Evolutionary conservation across 257 asterid species (phyloP).

Genomic region (Plantago ovata): DNA sequence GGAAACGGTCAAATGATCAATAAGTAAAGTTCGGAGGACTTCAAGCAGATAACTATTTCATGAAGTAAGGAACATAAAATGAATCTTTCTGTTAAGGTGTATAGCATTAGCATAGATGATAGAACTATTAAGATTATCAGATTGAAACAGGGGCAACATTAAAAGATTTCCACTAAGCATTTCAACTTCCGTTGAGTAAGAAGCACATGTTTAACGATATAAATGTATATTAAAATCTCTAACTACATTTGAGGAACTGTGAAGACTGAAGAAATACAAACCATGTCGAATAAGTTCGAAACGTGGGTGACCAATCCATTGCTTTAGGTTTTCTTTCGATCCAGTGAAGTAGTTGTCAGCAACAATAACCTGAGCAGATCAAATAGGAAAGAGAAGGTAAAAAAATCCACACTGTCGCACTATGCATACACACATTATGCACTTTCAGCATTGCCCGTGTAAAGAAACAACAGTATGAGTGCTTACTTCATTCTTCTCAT

Average conservation of each 20-base stretch:
- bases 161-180: too few species aligned
- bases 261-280: conserved; percentile 22
- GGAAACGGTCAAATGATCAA: neutral
- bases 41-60: neutral
- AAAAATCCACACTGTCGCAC: neutral
- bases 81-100: neutral
- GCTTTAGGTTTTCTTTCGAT: conserved; percentile 84
- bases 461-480: conserved; percentile 3
- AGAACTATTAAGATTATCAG: too few species aligned
- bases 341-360: conserved; percentile 96
- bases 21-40: neutral
- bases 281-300: conserved; percentile 99
- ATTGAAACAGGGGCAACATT: too few species aligned
- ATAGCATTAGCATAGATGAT: too few species aligned
- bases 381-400: conserved; percentile 1
- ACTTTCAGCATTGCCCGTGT: neutral
- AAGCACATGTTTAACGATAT: too few species aligned
- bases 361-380: conserved; percentile 62
- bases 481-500: conserved; percentile 91
- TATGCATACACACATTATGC: neutral
- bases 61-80: neutral
- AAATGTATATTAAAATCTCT: too few species aligned
- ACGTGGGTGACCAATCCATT: conserved; percentile 97
- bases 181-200: too few species aligned
- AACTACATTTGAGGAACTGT: neutral